Evolutionary conservation across 768 basidiomycete species (phyloP).

Genomic region (Terana coerulea): DNA sequence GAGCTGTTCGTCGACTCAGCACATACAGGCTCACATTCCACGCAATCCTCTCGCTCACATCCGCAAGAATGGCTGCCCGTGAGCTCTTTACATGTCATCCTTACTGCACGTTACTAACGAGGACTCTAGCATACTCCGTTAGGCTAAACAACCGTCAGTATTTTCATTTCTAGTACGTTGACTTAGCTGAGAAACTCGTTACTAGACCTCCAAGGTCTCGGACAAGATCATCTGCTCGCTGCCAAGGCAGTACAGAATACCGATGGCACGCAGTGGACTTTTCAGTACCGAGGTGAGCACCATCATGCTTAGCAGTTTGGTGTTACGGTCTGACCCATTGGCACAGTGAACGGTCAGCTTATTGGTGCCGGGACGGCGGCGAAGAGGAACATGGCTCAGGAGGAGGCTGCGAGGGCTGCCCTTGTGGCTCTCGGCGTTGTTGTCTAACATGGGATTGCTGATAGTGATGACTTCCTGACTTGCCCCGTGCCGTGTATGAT

Average conservation of each 20-base stretch:
- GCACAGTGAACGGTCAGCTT: slow-evolving; percentile 42
- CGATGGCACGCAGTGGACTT: not conserved
- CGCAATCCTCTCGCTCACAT: too few species aligned
- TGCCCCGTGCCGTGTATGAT: not conserved
- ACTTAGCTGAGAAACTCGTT: not conserved
- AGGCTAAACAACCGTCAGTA: too few species aligned
- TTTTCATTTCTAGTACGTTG: too few species aligned
- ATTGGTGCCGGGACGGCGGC: slow-evolving; percentile 43
- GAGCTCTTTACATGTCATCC: too few species aligned
- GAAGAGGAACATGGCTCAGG: slow-evolving; percentile 36
- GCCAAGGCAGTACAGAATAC: not conserved
- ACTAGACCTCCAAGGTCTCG: slow-evolving; percentile 1
- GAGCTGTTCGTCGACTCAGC: too few species aligned
- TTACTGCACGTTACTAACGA: too few species aligned
- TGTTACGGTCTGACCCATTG: not conserved
- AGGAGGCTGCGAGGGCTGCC: slow-evolving; percentile 29
- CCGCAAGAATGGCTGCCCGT: too few species aligned
- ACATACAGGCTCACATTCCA: too few species aligned
- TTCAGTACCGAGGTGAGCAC: not conserved
- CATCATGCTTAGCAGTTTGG: not conserved
- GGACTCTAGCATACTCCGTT: too few species aligned
- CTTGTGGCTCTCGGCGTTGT: slow-evolving; percentile 22
- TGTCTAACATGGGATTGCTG: not conserved
- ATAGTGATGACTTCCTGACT: not conserved
- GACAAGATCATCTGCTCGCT: not conserved